These are phyloP conservation scores for Nicotiana tomentosiformis DNA, from an alignment of 257 asterid genomes.

Conservation along the genomic window DNA sequence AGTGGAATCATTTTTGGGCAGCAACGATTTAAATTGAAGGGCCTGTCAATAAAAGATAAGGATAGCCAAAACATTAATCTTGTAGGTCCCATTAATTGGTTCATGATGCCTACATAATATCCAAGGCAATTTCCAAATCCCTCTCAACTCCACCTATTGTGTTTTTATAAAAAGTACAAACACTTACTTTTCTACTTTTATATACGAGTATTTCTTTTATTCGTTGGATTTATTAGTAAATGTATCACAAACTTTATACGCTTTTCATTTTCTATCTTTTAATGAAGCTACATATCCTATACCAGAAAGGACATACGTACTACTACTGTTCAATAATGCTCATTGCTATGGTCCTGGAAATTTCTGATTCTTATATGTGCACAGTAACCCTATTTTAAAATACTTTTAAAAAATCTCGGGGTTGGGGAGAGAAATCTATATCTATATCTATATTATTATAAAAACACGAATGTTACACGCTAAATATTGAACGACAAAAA, in stretches of 20 bases:
- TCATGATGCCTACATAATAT: neutral
- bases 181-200: neutral
- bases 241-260: neutral
- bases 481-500: too few relatives aligned
- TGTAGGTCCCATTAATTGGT: neutral
- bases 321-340: neutral
- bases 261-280: neutral
- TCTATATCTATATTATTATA: neutral
- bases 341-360: neutral
- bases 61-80: constrained; percentile 7
- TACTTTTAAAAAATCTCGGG: neutral
- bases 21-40: neutral
- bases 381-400: neutral
- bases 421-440: neutral
- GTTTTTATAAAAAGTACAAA: neutral
- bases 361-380: neutral
- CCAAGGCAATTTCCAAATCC: neutral
- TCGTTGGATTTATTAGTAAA: neutral
- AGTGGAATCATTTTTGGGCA: neutral
- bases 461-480: too few relatives aligned
- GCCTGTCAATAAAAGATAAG: neutral
- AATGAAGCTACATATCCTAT: neutral
- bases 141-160: neutral
- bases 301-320: neutral
- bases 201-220: neutral